These are phyloP conservation scores for Vitis vinifera DNA, from an alignment of 164 flowering plant genomes.

Conservation along the genomic window DNA sequence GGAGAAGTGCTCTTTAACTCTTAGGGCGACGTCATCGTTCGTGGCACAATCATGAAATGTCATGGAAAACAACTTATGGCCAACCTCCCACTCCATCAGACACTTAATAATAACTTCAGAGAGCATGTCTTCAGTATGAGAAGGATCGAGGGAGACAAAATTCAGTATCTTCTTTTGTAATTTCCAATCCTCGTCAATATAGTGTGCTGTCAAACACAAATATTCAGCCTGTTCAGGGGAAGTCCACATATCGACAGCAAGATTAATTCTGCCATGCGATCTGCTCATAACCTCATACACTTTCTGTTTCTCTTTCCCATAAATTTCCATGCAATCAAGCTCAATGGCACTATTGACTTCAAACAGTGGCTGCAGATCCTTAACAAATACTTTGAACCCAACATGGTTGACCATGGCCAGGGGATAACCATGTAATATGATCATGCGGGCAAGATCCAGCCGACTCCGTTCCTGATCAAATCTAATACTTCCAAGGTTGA, in stretches of 20 bases:
- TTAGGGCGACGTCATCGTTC: constrained; percentile 40
- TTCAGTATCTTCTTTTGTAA: constrained; percentile 64
- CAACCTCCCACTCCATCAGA: constrained; percentile 74
- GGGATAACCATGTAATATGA: constrained; percentile 85
- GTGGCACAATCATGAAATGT: constrained; percentile 55
- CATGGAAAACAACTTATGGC: constrained; percentile 59
- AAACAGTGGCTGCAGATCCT: constrained; percentile 79
- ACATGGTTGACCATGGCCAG: constrained; percentile 76
- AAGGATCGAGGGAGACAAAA: constrained; percentile 54
- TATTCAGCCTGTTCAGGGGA: constrained; percentile 49
- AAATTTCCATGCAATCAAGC: constrained; percentile 57
- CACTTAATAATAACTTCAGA: constrained; percentile 53
- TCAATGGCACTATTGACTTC: constrained; percentile 45
- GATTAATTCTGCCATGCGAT: constrained; percentile 58
- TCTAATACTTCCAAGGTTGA: constrained; percentile 36
- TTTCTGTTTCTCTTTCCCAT: constrained; percentile 67
- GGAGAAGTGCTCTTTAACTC: constrained; percentile 55
- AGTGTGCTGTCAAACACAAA: constrained; percentile 66
- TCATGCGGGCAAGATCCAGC: constrained; percentile 83
- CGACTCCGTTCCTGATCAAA: constrained; percentile 68
- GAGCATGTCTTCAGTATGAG: constrained; percentile 56
- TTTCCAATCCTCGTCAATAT: constrained; percentile 66
- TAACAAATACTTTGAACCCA: constrained; percentile 72
- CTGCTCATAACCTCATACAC: constrained; percentile 49
- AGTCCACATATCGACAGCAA: constrained; percentile 65